phyloP scores from a whole-genome alignment of 345 rosid genomes.

The Murraya koenigii region DNA sequence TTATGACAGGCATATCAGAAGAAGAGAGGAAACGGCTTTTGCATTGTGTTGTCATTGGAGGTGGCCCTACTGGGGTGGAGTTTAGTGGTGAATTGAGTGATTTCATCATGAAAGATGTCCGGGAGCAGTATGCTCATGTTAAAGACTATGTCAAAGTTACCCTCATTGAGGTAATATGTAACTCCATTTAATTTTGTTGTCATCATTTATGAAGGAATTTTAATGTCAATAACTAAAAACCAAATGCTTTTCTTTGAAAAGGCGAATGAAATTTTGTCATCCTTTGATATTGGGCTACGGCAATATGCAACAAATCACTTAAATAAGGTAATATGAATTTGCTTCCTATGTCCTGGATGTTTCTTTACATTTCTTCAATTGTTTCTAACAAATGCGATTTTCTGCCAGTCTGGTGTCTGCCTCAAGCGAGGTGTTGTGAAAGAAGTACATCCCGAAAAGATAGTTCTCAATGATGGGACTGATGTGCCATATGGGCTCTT shows the following conservation, averaged over 20 bases:
- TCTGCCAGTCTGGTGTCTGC: constrained; percentile 45
- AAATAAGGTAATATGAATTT: constrained; percentile 43
- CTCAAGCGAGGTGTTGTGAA: constrained; percentile 56
- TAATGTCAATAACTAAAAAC: not conserved
- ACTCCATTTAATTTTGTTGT: not conserved
- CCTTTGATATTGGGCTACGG: constrained; percentile 66
- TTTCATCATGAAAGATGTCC: constrained; percentile 90
- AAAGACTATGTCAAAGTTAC: constrained; percentile 81
- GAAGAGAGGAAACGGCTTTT: constrained; percentile 77
- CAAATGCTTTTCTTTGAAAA: constrained; percentile 19
- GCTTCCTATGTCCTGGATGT: not conserved
- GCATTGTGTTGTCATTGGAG: constrained; percentile 92
- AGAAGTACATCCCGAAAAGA: constrained; percentile 50
- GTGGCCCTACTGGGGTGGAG: constrained; percentile 98
- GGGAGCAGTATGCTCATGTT: constrained; percentile 59
- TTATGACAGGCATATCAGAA: constrained; percentile 57
- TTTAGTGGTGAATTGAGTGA: constrained; percentile 95
- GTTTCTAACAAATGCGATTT: constrained; percentile 11
- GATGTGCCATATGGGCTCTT: constrained; percentile 78
- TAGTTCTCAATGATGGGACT: constrained; percentile 56
- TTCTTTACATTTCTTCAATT: not conserved
- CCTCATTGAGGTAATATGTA: constrained; percentile 69
- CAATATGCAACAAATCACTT: constrained; percentile 67
- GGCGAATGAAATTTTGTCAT: constrained; percentile 87
- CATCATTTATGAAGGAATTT: not conserved